Evolutionary conservation across 148 eudicot species (phyloP).

Genomic region (Chenopodium berlandieri): DNA sequence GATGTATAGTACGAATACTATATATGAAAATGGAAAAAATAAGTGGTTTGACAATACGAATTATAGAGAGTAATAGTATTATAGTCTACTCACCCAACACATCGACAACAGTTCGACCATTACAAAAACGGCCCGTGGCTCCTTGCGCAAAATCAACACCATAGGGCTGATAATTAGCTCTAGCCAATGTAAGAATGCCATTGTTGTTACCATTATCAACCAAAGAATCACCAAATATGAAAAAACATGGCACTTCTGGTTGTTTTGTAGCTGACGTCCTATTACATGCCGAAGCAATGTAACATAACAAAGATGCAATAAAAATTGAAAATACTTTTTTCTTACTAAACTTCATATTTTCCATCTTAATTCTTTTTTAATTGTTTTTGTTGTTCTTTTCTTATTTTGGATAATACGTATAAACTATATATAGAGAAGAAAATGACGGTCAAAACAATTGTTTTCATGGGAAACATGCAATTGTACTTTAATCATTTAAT

Average conservation of each 20-base stretch:
- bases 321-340: background rate
- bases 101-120: slow-evolving; percentile 71
- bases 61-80: background rate
- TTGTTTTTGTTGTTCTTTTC: background rate
- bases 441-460: background rate
- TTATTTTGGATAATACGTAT: background rate
- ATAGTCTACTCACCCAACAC: slow-evolving; percentile 38
- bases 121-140: slow-evolving; percentile 66
- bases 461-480: slow-evolving; percentile 9
- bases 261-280: background rate
- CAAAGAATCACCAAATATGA: slow-evolving; percentile 76
- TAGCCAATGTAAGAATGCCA: slow-evolving; percentile 52
- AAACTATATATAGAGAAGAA: background rate
- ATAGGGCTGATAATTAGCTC: slow-evolving; percentile 70
- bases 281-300: slow-evolving; percentile 4
- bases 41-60: background rate
- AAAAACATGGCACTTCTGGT: slow-evolving; percentile 46
- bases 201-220: slow-evolving; percentile 88
- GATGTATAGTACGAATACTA: background rate
- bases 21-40: background rate
- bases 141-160: slow-evolving; percentile 75
- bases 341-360: background rate
- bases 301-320: background rate
- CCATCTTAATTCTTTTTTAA: background rate
- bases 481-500: background rate